A percentile compares a stretch with the other conserved stretches of the same genome.
These are phyloP conservation scores for Viola pubescens DNA, from an alignment of 441 rosid genomes.

Conservation along the genomic window DNA sequence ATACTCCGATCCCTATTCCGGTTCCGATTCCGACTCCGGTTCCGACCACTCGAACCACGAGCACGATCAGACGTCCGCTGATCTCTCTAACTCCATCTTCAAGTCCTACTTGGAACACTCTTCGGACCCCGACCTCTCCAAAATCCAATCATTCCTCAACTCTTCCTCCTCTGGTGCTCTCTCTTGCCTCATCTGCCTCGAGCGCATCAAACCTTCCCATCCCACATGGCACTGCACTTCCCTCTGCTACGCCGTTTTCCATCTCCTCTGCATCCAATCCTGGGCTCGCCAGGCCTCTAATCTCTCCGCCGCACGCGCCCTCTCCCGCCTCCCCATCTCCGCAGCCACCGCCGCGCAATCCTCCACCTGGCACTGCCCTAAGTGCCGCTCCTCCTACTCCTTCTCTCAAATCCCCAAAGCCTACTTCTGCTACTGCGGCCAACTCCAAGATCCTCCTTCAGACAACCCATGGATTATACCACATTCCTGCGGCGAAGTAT, in stretches of 20 bases:
- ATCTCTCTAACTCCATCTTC: conserved; percentile 70
- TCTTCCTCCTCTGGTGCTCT: conserved; percentile 85
- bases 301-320: conserved; percentile 58
- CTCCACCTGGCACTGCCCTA: conserved; percentile 78
- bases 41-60: conserved; percentile 23
- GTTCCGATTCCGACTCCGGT: conserved; percentile 8
- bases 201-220: conserved; percentile 66
- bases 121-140: conserved; percentile 53
- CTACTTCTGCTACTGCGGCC: conserved; percentile 76
- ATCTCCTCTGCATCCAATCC: conserved; percentile 79
- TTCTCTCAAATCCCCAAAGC: conserved; percentile 48
- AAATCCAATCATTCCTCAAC: conserved; percentile 76
- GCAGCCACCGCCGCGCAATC: conserved; percentile 36
- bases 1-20: conserved; percentile 1
- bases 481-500: conserved; percentile 87
- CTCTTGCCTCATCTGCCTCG: conserved; percentile 93
- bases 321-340: conserved; percentile 53
- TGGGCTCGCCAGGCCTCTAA: conserved; percentile 87
- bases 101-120: conserved; percentile 68
- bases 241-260: conserved; percentile 70
- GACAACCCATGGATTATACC: conserved; percentile 87
- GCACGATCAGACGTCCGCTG: conserved; percentile 34
- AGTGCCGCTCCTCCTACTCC: conserved; percentile 59
- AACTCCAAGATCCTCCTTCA: conserved; percentile 50
- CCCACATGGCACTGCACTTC: conserved; percentile 88